A percentile compares a stretch with the other conserved stretches of the same genome.
These are phyloP conservation scores for Agastache rugosa DNA, from an alignment of 257 asterid species.

Conservation along the genomic window DNA sequence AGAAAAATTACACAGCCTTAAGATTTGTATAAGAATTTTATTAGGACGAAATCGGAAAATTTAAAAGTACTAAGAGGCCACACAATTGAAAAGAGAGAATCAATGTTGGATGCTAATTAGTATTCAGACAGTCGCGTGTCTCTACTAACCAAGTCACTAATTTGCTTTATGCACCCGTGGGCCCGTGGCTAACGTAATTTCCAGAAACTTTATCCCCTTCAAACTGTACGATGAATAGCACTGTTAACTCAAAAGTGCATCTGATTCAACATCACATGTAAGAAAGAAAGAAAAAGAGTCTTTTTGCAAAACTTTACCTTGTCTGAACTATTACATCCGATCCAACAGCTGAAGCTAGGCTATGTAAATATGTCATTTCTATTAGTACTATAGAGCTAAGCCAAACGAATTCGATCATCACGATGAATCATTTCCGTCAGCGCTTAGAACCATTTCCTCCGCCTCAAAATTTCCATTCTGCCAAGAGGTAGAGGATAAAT, in stretches of 20 bases:
- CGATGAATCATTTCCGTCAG: constrained; percentile 54
- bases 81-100: too few species aligned
- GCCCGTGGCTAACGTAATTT: too few species aligned
- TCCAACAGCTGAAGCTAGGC: constrained; percentile 21
- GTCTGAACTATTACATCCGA: constrained; percentile 29
- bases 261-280: constrained; percentile 10
- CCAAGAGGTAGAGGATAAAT: constrained; percentile 2
- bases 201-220: too few species aligned
- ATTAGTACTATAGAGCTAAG: constrained; percentile 21
- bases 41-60: too few species aligned
- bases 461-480: constrained; percentile 61
- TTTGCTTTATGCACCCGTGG: too few species aligned
- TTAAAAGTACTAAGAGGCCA: too few species aligned
- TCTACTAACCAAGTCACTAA: too few species aligned
- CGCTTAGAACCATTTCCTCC: constrained; percentile 53
- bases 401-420: constrained; percentile 30
- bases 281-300: background rate
- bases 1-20: too few species aligned
- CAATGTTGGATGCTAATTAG: too few species aligned
- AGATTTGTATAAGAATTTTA: too few species aligned
- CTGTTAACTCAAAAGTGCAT: background rate
- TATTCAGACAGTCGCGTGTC: too few species aligned
- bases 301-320: constrained; percentile 13
- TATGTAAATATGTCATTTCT: constrained; percentile 35
- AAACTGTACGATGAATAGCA: too few species aligned